Conservation (phyloP, 1,284 basidiomycete species). For the Irpex sp. region DNA sequence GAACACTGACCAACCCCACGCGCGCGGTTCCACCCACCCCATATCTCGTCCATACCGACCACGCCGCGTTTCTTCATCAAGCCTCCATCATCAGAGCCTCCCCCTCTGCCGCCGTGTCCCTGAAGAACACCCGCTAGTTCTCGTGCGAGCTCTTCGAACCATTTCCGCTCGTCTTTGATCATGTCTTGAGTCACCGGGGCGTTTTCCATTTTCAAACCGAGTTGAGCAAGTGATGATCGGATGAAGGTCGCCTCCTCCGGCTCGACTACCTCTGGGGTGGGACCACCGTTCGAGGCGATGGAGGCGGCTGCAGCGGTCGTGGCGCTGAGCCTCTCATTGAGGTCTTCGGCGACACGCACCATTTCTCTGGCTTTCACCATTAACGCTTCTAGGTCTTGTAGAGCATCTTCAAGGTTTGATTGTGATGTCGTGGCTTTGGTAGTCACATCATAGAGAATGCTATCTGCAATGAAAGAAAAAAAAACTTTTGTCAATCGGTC, state of each 20-base stretch:
- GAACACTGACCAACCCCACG: slow-evolving; percentile 79
- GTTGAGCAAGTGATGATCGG: slow-evolving; percentile 82
- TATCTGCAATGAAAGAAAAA: slow-evolving; percentile 51
- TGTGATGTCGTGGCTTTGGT: slow-evolving; percentile 62
- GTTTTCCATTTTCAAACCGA: slow-evolving; percentile 77
- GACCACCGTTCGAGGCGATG: slow-evolving; percentile 17
- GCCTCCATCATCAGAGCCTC: slow-evolving; percentile 35
- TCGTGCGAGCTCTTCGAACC: slow-evolving; percentile 78
- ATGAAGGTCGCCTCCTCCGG: slow-evolving; percentile 85
- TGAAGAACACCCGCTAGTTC: slow-evolving; percentile 81
- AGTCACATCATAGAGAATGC: slow-evolving; percentile 74
- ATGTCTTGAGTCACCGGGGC: slow-evolving; percentile 89
- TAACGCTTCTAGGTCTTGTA: slow-evolving; percentile 88
- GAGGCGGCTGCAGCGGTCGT: slow-evolving; percentile 37
- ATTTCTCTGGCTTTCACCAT: slow-evolving; percentile 93
- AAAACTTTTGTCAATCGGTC: slow-evolving; percentile 1
- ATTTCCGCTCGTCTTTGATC: slow-evolving; percentile 80
- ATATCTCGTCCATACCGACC: slow-evolving; percentile 90
- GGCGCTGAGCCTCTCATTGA: slow-evolving; percentile 80
- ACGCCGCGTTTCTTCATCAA: slow-evolving; percentile 74
- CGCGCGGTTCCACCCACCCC: slow-evolving; percentile 97
- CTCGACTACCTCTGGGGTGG: slow-evolving; percentile 32
- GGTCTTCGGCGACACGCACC: slow-evolving; percentile 84
- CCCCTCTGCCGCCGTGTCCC: slow-evolving; percentile 33
- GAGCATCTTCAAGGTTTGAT: slow-evolving; percentile 72